These are phyloP conservation scores for Colletotrichum lindemuthianum DNA, from an alignment of 2,329 filamentous ascomycete species.

Conservation along the genomic window DNA sequence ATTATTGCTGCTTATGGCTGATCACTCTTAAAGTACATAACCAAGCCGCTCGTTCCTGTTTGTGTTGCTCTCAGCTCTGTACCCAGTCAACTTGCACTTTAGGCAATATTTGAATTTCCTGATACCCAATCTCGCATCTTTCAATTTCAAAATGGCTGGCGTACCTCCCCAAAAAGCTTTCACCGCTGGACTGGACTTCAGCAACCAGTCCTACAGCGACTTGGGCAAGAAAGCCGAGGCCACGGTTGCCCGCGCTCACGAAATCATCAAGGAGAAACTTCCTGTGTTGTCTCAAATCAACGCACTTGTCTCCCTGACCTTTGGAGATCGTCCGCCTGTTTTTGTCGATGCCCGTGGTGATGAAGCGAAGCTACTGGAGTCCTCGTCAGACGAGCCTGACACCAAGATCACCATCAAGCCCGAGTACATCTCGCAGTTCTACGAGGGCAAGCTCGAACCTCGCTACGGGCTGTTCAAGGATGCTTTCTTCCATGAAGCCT, in stretches of 20 bases:
- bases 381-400: constrained; percentile 5
- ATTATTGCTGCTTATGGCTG: no score
- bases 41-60: no score
- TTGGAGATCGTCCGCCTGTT: constrained; percentile 12
- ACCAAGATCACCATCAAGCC: constrained; percentile 18
- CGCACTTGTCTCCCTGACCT: constrained; percentile 1
- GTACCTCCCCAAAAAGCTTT: constrained; percentile 8
- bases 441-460: constrained; percentile 23
- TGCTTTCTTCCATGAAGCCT: constrained; percentile 11
- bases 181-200: constrained; percentile 14
- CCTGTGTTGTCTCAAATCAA: not conserved
- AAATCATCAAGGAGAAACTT: constrained; percentile 9
- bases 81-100: not conserved
- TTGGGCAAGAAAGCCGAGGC: not conserved
- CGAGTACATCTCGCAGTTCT: constrained; percentile 16
- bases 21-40: no score
- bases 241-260: not conserved
- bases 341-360: constrained; percentile 8
- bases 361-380: not conserved
- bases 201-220: not conserved
- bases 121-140: not conserved
- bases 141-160: constrained; percentile 9
- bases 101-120: not conserved
- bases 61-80: no score
- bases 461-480: constrained; percentile 19